Evolutionary conservation across 2,329 filamentous ascomycete genomes (phyloP).

Genomic region (Aureobasidium lini): DNA sequence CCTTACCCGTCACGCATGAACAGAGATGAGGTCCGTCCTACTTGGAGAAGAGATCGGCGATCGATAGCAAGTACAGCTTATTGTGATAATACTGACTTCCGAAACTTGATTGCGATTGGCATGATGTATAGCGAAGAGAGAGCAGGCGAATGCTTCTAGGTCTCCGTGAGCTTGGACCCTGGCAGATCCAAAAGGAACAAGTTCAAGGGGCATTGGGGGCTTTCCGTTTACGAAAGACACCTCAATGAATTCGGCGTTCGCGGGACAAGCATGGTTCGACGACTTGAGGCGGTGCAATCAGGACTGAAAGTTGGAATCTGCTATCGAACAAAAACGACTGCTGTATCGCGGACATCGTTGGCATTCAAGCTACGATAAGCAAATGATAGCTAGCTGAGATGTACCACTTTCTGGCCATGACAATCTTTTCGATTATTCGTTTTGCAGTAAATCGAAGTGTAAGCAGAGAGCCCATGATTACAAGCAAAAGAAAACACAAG

Average conservation of each 20-base stretch:
- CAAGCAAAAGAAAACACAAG: too few species aligned
- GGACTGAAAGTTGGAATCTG: slow-evolving; percentile 2
- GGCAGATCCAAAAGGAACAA: not conserved
- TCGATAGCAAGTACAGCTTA: not conserved
- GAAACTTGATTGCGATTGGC: slow-evolving; percentile 6
- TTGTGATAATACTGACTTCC: not conserved
- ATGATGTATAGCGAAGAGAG: not conserved
- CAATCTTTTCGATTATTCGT: not conserved
- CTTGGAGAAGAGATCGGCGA: not conserved
- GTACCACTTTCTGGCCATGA: not conserved
- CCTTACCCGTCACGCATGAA: slow-evolving; percentile 5
- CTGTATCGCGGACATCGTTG: not conserved
- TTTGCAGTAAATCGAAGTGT: too few species aligned
- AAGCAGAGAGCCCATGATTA: too few species aligned
- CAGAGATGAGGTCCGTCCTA: slow-evolving; percentile 1
- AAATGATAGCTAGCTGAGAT: not conserved
- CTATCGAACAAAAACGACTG: not conserved
- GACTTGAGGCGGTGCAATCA: slow-evolving; percentile 5
- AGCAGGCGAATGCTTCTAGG: not conserved
- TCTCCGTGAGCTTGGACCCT: slow-evolving; percentile 1
- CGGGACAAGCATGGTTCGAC: slow-evolving; percentile 8
- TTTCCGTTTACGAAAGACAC: not conserved
- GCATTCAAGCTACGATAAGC: not conserved
- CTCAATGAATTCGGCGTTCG: not conserved
- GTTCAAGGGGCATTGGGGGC: not conserved